A percentile compares a stretch with the other conserved stretches of the same genome.
Conservation (phyloP, 2,329 filamentous ascomycete genomes). For the Fusarium ambrosium region DNA sequence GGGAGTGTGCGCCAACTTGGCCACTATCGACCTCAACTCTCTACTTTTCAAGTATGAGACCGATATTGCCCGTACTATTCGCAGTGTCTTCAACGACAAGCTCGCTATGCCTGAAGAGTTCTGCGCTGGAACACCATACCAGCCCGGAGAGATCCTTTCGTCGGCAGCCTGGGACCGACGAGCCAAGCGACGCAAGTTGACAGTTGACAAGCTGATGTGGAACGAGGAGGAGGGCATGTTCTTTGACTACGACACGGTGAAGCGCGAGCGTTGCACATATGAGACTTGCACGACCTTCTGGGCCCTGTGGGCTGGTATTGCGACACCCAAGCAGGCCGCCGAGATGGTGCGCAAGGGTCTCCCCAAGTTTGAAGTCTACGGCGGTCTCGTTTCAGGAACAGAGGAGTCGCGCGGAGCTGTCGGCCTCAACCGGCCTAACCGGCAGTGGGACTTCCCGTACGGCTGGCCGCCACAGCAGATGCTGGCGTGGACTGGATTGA, state of each 20-base stretch:
- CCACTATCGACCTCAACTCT: conserved; percentile 95
- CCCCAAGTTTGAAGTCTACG: conserved; percentile 88
- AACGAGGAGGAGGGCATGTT: conserved; percentile 93
- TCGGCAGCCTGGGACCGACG: conserved; percentile 93
- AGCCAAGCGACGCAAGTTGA: conserved; percentile 84
- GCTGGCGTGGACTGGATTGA: conserved; percentile 92
- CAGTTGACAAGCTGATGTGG: conserved; percentile 95
- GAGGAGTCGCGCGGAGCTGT: conserved; percentile 87
- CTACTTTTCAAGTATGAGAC: conserved; percentile 97
- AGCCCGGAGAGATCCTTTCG: conserved; percentile 79
- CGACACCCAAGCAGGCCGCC: conserved; percentile 87
- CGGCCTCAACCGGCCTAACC: conserved; percentile 86
- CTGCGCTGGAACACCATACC: conserved; percentile 73
- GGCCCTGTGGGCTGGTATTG: conserved; percentile 95
- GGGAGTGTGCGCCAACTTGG: conserved; percentile 86
- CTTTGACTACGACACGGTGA: conserved; percentile 94
- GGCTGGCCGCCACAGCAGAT: conserved; percentile 99
- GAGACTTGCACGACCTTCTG: conserved; percentile 96
- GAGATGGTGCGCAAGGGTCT: conserved; percentile 84
- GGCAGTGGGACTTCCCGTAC: conserved; percentile 98
- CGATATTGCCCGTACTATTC: conserved; percentile 90
- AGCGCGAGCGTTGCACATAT: conserved; percentile 84
- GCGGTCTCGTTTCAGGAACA: conserved; percentile 90
- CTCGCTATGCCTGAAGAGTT: conserved; percentile 88
- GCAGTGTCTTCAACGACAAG: conserved; percentile 84